Evolutionary conservation across 2,329 filamentous ascomycete genomes (phyloP), one percentile per base, ranked within the genome.

Genomic region (Botrytis medusae): DNA sequence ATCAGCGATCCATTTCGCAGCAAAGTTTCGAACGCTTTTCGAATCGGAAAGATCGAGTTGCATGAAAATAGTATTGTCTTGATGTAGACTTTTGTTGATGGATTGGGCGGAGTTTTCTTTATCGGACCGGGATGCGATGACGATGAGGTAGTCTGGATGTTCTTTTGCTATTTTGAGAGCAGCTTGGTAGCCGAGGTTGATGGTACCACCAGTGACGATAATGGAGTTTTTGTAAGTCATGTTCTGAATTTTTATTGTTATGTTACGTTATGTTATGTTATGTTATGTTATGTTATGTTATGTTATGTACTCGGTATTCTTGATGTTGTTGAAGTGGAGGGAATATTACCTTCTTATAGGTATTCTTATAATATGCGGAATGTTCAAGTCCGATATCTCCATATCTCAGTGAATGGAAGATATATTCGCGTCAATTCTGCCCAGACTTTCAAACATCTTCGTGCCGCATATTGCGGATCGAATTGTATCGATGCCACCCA

Each of bases 201-300:
- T 69, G 1, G 85, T 86, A 8, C 85, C 85, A 25, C 85, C 85
- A 1, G 85, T 87, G 46, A 86, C 72, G n/a, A 86, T 79, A 46
- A 83, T 75, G 2, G 80, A 76, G 10, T 75, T 32, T 64, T 72
- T 71, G 64, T 74, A 79, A 4, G 74, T 69, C 76, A 77, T 78
- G 22, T 54, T 76, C 18, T 22, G 14, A 59, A 8, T 57, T 37
- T 44, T 44, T 12, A 14, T 29, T 62, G 18, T 54, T n/a, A n/a
- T n/a, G n/a, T n/a, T n/a, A n/a, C n/a, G n/a, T n/a, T n/a, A n/a
- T n/a, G n/a, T n/a, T n/a, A n/a, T n/a, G n/a, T n/a, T n/a, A n/a
- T n/a, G n/a, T n/a, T n/a, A n/a, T n/a, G n/a, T n/a, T n/a, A n/a
- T n/a, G n/a, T n/a, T n/a, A n/a, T n/a, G n/a, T n/a, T n/a, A n/a